A percentile compares a stretch with the other conserved stretches of the same genome.
These are phyloP conservation scores for Solanum acaule DNA, from an alignment of 257 asterid species.

Conservation along the genomic window DNA sequence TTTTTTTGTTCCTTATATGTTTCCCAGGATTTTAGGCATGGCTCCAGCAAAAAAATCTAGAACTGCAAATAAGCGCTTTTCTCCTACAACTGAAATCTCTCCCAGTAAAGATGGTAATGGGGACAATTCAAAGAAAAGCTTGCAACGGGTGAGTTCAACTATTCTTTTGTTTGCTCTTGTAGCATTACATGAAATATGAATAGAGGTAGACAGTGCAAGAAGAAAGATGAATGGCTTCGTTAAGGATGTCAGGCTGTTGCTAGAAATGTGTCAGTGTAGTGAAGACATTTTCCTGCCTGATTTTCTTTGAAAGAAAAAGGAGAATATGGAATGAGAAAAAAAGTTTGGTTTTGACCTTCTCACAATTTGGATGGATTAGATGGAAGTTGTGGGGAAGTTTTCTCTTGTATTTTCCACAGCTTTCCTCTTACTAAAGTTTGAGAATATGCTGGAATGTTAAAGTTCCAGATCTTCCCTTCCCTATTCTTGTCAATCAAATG, in stretches of 20 bases:
- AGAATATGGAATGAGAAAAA: neutral
- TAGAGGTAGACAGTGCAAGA: neutral
- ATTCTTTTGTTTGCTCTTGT: neutral
- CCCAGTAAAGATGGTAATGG: constrained; percentile 53
- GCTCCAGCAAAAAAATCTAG: constrained; percentile 61
- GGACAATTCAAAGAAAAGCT: constrained; percentile 31
- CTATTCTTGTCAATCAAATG: neutral
- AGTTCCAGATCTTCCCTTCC: neutral
- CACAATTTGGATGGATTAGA: neutral
- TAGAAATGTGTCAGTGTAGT: neutral
- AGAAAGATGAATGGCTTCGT: neutral
- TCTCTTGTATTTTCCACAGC: neutral
- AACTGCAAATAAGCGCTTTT: constrained; percentile 43
- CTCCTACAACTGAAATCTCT: constrained; percentile 42
- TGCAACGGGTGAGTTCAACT: constrained; percentile 47
- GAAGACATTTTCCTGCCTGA: neutral
- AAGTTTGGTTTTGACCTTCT: neutral
- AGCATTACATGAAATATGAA: neutral
- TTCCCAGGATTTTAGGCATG: constrained; percentile 28
- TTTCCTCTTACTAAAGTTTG: neutral
- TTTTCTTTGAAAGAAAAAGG: neutral
- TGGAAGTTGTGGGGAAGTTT: neutral
- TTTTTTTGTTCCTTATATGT: neutral
- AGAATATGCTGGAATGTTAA: neutral
- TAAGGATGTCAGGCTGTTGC: neutral